Percentiles rank a stretch among this genome's conserved stretches.
These are phyloP conservation scores for Xylariaceae sp. DNA, from an alignment of 2,329 filamentous ascomycete species.

Conservation along the genomic window DNA sequence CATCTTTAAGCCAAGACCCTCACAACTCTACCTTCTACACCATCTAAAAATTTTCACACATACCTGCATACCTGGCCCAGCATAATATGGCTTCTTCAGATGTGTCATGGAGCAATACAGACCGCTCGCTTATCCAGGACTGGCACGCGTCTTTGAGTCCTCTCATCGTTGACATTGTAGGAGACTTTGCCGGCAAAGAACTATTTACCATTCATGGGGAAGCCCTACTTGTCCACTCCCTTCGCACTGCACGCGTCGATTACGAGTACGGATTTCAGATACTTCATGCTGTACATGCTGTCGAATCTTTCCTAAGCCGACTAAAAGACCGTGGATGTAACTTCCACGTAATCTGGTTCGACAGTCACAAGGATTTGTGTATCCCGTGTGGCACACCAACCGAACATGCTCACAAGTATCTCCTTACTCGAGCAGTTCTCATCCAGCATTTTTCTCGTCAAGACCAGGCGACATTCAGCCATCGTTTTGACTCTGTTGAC, in stretches of 20 bases:
- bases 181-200: constrained; percentile 75
- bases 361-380: constrained; percentile 57
- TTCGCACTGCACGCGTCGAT: constrained; percentile 65
- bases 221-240: constrained; percentile 66
- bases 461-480: constrained; percentile 39
- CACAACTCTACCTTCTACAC: no score
- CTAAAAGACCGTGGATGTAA: constrained; percentile 67
- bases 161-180: constrained; percentile 64
- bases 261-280: constrained; percentile 69
- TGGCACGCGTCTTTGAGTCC: constrained; percentile 29
- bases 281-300: constrained; percentile 69
- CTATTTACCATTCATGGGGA: constrained; percentile 75
- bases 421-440: constrained; percentile 64
- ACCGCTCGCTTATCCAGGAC: neutral
- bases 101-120: neutral
- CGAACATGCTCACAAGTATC: constrained; percentile 51
- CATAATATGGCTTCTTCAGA: constrained; percentile 1
- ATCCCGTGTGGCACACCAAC: constrained; percentile 47
- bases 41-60: no score
- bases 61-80: neutral
- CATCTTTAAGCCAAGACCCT: neutral
- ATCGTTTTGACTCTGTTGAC: constrained; percentile 50
- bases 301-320: constrained; percentile 66
- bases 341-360: constrained; percentile 73
- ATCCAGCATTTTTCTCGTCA: constrained; percentile 59